Evolutionary conservation across 352 stramenopile genomes (phyloP).

Genomic region (Phytophthora quininea): DNA sequence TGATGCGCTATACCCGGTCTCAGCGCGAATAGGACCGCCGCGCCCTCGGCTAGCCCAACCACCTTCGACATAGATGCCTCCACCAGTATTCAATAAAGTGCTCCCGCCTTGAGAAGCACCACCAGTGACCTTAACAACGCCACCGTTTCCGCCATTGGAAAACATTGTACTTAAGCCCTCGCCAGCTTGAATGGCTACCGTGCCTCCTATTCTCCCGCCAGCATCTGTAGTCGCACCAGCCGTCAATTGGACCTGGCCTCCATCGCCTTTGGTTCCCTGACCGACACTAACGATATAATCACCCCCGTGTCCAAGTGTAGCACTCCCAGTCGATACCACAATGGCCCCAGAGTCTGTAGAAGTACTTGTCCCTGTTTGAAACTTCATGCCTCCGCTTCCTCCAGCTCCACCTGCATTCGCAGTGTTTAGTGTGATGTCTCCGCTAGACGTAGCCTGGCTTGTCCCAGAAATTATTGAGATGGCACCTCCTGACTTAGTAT

Average conservation of each 20-base stretch:
- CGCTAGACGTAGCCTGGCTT: slow-evolving; percentile 68
- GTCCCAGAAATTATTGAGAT: slow-evolving; percentile 63
- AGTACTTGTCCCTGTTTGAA: slow-evolving; percentile 65
- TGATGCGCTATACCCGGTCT: slow-evolving; percentile 58
- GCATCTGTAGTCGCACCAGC: slow-evolving; percentile 60
- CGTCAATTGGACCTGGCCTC: slow-evolving; percentile 71
- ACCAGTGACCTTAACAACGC: slow-evolving; percentile 81
- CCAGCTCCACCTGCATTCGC: slow-evolving; percentile 62
- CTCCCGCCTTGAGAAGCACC: slow-evolving; percentile 78
- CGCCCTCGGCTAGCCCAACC: slow-evolving; percentile 67
- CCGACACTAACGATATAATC: slow-evolving; percentile 59
- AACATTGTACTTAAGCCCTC: slow-evolving; percentile 69
- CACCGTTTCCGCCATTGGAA: slow-evolving; percentile 86
- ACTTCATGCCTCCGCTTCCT: slow-evolving; percentile 58
- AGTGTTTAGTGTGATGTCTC: slow-evolving; percentile 67
- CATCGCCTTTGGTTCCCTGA: slow-evolving; percentile 55
- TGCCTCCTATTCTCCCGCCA: slow-evolving; percentile 48
- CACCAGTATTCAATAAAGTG: slow-evolving; percentile 66
- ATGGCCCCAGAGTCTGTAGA: slow-evolving; percentile 60
- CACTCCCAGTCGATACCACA: slow-evolving; percentile 55
- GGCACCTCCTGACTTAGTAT: slow-evolving; percentile 70
- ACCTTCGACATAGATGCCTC: slow-evolving; percentile 69
- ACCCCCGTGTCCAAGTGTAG: slow-evolving; percentile 67
- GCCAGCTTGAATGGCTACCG: slow-evolving; percentile 56
- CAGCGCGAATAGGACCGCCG: slow-evolving; percentile 56